Base-by-base conservation (phyloP, 2,329 filamentous ascomycete species). In the Xylaria sp. region DNA sequence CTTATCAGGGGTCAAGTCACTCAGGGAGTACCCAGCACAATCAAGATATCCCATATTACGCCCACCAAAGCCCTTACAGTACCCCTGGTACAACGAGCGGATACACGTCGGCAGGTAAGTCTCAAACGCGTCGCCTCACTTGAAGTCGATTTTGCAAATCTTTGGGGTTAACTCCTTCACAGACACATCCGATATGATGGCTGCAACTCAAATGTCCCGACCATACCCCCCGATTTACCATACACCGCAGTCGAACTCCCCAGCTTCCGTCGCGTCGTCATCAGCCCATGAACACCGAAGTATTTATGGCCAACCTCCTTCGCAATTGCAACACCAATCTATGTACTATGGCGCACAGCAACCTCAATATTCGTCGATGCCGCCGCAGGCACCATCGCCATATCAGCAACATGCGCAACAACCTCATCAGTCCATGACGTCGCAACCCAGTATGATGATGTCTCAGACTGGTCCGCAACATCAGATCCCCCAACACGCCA, bases 141-240 rank as follows among this genome's bases (percentile, higher is more conserved):
- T 23, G 3, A 36, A 36, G 25, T 23, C 46, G 31, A 51, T 59
- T 41, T 69, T 49, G 10, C 56, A 28, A 56, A 46, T 66, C 64
- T 54, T 67, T 36, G 62, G 46, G 48, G 51, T 73, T 78, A 28
- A 79, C 62, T 62, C 31, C 18, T 62, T 56, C 20, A 66, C 71
- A 88, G 88, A 89, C 78, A 88, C 85, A 69, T 85, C 85, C 82
- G 88, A 90, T 73, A 90, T 90, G 85, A 91, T 89, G 86, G 91
- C 90, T 82, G 86, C 88, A 76, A 83, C 83, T 71, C 83, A 85
- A 78, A 87, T 90, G 92, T 92, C 93, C 81, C 89, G 91, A 80
- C 89, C 90, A 56, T 97, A 97, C 80, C 94, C 94, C 75, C 93
- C 94, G 69, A 97, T 97, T 79, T 98, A 98, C 80, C 93, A 98